phyloP scores from a whole-genome alignment of 768 basidiomycete genomes.

The Lactarius evosmus region DNA sequence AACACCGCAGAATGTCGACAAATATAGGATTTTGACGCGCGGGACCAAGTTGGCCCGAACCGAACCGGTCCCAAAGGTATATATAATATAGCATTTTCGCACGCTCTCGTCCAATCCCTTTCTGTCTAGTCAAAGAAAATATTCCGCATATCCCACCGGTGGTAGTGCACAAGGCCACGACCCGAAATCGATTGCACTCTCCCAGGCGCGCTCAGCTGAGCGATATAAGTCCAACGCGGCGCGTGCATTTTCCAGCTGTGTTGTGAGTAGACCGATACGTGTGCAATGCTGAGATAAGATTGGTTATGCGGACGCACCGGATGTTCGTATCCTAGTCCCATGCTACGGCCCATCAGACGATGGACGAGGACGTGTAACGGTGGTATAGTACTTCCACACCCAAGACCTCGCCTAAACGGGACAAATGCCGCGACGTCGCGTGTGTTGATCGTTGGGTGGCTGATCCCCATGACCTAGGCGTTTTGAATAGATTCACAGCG shows the following conservation, averaged over 20 bases:
- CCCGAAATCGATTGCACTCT: slow-evolving; percentile 42
- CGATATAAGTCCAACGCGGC: slow-evolving; percentile 53
- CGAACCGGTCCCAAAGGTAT: neutral
- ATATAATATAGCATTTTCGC: slow-evolving; percentile 6
- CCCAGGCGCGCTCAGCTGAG: slow-evolving; percentile 48
- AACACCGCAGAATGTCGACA: neutral
- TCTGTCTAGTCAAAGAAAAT: slow-evolving; percentile 15
- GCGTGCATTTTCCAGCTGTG: slow-evolving; percentile 48
- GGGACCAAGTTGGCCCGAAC: slow-evolving; percentile 5
- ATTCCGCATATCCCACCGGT: slow-evolving; percentile 25
- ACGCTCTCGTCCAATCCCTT: neutral
- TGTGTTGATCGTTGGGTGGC: slow-evolving; percentile 50
- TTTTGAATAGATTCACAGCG: neutral
- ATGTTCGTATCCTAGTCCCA: slow-evolving; percentile 44
- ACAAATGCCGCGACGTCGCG: slow-evolving; percentile 54
- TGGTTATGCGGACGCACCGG: slow-evolving; percentile 40
- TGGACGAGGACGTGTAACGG: slow-evolving; percentile 43
- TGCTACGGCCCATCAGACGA: slow-evolving; percentile 44
- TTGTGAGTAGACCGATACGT: neutral
- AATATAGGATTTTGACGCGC: slow-evolving; percentile 1
- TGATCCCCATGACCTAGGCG: slow-evolving; percentile 47
- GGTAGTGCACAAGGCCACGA: slow-evolving; percentile 43
- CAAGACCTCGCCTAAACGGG: slow-evolving; percentile 45
- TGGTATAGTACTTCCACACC: slow-evolving; percentile 33
- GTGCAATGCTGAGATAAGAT: neutral